Evolutionary conservation across 2,329 filamentous ascomycete species (phyloP).

Genomic region (Neofusicoccum cordaticola): DNA sequence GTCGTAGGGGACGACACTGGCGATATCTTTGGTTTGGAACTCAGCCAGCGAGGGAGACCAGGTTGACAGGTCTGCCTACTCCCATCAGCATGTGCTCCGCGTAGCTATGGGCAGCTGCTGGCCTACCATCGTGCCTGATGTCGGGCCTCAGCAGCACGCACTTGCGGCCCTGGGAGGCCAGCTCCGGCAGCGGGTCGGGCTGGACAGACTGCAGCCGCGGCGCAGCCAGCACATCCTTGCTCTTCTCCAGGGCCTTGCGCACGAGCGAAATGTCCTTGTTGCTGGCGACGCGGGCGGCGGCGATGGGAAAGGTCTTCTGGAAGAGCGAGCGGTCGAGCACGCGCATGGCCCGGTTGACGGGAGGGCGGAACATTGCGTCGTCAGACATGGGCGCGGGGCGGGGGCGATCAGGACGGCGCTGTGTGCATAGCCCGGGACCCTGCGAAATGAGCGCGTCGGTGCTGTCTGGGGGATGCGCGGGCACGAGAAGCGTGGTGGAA

Average conservation of each 20-base stretch:
- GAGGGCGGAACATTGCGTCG: slow-evolving; percentile 67
- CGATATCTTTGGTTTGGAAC: slow-evolving; percentile 64
- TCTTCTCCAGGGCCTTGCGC: slow-evolving; percentile 63
- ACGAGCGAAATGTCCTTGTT: slow-evolving; percentile 71
- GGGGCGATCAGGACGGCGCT: background rate
- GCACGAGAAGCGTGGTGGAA: background rate
- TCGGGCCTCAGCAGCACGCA: slow-evolving; percentile 48
- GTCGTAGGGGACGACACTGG: slow-evolving; percentile 72
- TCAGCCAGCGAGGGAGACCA: slow-evolving; percentile 71
- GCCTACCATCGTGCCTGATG: slow-evolving; percentile 36
- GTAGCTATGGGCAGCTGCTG: background rate
- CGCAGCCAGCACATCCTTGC: slow-evolving; percentile 62
- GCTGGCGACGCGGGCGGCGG: slow-evolving; percentile 76
- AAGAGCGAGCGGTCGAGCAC: slow-evolving; percentile 83
- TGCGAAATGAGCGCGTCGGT: slow-evolving; percentile 3
- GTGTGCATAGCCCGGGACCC: background rate
- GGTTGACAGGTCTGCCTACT: slow-evolving; percentile 62
- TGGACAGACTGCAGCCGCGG: slow-evolving; percentile 57
- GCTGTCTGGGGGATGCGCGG: slow-evolving; percentile 9
- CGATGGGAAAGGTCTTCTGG: slow-evolving; percentile 68
- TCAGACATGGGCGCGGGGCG: slow-evolving; percentile 27
- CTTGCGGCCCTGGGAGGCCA: slow-evolving; percentile 46
- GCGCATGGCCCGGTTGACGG: slow-evolving; percentile 74
- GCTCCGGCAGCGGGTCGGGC: slow-evolving; percentile 24
- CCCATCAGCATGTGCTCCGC: slow-evolving; percentile 26